Evolutionary conservation across 2,329 filamentous ascomycete species (phyloP), one percentile per base, ranked within the genome.

Genomic region (Xylaria sp.): DNA sequence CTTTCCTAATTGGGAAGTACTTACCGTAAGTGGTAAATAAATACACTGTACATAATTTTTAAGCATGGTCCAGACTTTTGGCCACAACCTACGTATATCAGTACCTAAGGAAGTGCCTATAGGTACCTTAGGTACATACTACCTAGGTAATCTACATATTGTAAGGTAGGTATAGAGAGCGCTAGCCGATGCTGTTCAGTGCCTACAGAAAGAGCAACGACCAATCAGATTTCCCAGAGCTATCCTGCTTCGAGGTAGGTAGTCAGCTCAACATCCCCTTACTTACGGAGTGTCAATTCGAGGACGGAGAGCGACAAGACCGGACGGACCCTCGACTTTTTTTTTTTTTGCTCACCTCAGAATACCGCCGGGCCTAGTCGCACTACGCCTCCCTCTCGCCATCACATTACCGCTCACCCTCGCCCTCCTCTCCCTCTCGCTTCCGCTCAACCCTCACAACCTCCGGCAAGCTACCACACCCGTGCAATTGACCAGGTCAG

Each of bases 271-370:
- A 72, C 69, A 67, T 66, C 68, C 69, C 65, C 29, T 10, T 53
- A 42, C 27, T 10, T 53, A 42, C 27, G 56, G 59, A 33, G 55
- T 53, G 53, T 51, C 51, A 13, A 38, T 38, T 54, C n/a, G 17
- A 36, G 42, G 27, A 22, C 45, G 31, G 58, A 20, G n/a, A 39
- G 20, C 27, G 33, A 27, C 25, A 60, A 54, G 67, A 22, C 63
- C 49, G 65, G 50, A 54, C 62, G 51, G 62, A 60, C 61, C 60
- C 56, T 67, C 51, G 61, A 58, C 61, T 22, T 69, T 72, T 73
- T 72, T 72, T 71, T 75, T 72, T 73, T 75, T 72, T 73, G 66
- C 71, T 71, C 69, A 69, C 69, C 68, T 73, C 68, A 70, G 65
- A 68, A 60, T 68, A 72, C 68, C 69, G 66, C 71, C 49, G 58